These are phyloP conservation scores for Corymbia maculata DNA, from an alignment of 345 rosid species.

Conservation along the genomic window DNA sequence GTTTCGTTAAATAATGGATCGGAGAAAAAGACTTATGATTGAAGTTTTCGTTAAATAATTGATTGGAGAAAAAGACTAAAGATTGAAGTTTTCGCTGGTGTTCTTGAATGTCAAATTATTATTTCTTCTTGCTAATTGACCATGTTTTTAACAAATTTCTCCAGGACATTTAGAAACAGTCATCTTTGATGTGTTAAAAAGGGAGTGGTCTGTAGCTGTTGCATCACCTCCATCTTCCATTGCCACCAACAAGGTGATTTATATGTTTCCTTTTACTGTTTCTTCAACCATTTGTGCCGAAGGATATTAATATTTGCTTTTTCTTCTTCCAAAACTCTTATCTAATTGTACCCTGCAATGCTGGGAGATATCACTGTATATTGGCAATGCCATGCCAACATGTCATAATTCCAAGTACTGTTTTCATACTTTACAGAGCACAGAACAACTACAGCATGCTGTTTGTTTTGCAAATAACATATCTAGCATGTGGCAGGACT, in stretches of 20 bases:
- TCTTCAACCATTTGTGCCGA: neutral
- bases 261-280: neutral
- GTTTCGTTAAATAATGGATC: neutral
- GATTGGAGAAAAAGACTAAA: neutral
- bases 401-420: neutral
- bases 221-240: conserved; percentile 68
- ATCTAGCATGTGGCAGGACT: neutral
- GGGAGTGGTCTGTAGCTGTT: conserved; percentile 78
- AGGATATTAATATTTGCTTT: neutral
- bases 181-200: conserved; percentile 62
- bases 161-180: conserved; percentile 89
- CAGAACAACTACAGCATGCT: neutral
- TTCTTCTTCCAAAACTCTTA: neutral
- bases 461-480: neutral
- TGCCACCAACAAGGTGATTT: conserved; percentile 57
- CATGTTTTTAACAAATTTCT: neutral
- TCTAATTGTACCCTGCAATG: neutral
- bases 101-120: neutral
- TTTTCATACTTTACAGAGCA: neutral
- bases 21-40: neutral
- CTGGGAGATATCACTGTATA: neutral
- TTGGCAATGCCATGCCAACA: neutral
- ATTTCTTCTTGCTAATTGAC: neutral
- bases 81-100: neutral
- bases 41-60: neutral